phyloP scores from a whole-genome alignment of 2,329 filamentous ascomycete species.

The Ceratocystis albifundus region DNA sequence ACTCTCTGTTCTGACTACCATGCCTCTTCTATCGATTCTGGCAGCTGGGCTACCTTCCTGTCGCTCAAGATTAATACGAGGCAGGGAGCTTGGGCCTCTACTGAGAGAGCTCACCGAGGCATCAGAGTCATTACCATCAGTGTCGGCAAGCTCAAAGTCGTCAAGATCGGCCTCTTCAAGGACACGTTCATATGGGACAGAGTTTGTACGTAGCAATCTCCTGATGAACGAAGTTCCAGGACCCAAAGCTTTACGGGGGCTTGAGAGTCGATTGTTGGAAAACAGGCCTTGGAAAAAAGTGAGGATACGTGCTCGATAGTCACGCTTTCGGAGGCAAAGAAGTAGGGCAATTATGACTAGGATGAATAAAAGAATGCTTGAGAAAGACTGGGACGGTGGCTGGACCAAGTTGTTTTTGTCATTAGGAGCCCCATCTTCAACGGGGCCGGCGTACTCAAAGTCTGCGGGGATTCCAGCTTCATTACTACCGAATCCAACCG shows the following conservation, averaged over 20 bases:
- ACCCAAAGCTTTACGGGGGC: constrained; percentile 29
- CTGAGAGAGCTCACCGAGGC: constrained; percentile 27
- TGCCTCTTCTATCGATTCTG: constrained; percentile 54
- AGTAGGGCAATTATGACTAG: constrained; percentile 56
- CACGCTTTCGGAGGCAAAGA: constrained; percentile 69
- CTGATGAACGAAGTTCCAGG: constrained; percentile 37
- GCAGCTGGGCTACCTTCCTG: constrained; percentile 24
- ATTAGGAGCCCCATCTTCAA: constrained; percentile 26
- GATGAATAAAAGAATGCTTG: constrained; percentile 66
- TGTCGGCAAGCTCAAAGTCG: constrained; percentile 66
- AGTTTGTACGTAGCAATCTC: constrained; percentile 53
- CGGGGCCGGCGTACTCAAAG: constrained; percentile 65
- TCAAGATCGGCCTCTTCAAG: constrained; percentile 65
- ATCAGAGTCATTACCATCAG: constrained; percentile 49
- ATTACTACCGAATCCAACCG: constrained; percentile 91
- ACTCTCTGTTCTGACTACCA: constrained; percentile 75
- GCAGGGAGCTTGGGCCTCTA: constrained; percentile 28
- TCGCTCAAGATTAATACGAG: constrained; percentile 5
- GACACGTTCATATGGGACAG: constrained; percentile 64
- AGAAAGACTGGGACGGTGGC: constrained; percentile 57
- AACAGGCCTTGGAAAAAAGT: constrained; percentile 27
- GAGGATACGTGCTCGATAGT: constrained; percentile 44
- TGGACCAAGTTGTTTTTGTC: constrained; percentile 55
- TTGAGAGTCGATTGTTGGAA: constrained; percentile 36
- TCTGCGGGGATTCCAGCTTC: constrained; percentile 53